A percentile compares a stretch with the other conserved stretches of the same genome.
Conservation (phyloP, 495 filamentous ascomycete genomes). For the Penicillium daleae region DNA sequence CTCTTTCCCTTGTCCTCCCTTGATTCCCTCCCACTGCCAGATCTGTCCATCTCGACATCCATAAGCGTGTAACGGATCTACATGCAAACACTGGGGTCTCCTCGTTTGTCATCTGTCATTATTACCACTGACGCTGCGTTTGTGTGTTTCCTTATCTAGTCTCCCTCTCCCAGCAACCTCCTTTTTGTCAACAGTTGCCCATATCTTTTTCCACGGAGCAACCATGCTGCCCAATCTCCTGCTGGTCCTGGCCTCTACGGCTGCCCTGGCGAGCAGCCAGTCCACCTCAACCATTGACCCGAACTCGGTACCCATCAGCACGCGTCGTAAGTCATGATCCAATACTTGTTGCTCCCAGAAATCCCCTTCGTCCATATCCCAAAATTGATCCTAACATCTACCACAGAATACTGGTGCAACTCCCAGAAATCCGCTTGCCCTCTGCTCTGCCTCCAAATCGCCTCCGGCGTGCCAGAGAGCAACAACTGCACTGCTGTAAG, state of each 20-base stretch:
- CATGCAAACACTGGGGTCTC: constrained; percentile 2
- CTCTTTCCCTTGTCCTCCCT: constrained; percentile 12
- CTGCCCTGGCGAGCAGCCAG: constrained; percentile 47
- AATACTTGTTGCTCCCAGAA: background rate
- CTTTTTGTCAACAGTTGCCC: background rate
- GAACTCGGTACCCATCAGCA: constrained; percentile 52
- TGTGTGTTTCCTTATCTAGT: background rate
- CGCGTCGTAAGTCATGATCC: constrained; percentile 45
- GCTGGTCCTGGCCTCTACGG: constrained; percentile 35
- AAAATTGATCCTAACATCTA: background rate
- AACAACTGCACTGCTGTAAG: constrained; percentile 79
- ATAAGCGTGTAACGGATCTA: background rate
- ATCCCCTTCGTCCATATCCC: constrained; percentile 6
- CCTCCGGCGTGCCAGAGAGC: constrained; percentile 49
- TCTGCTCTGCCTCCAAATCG: constrained; percentile 74
- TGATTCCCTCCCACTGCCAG: constrained; percentile 21
- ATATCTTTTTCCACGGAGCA: background rate
- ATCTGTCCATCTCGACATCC: constrained; percentile 13
- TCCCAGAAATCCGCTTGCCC: constrained; percentile 71
- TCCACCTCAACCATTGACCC: constrained; percentile 57
- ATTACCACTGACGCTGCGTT: background rate
- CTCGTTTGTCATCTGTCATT: background rate
- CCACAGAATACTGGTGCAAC: constrained; percentile 68
- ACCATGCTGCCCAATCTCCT: constrained; percentile 37
- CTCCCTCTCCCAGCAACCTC: background rate